phyloP scores from a whole-genome alignment of 2,329 filamentous ascomycete species.

The Bipolaris zeicola region DNA sequence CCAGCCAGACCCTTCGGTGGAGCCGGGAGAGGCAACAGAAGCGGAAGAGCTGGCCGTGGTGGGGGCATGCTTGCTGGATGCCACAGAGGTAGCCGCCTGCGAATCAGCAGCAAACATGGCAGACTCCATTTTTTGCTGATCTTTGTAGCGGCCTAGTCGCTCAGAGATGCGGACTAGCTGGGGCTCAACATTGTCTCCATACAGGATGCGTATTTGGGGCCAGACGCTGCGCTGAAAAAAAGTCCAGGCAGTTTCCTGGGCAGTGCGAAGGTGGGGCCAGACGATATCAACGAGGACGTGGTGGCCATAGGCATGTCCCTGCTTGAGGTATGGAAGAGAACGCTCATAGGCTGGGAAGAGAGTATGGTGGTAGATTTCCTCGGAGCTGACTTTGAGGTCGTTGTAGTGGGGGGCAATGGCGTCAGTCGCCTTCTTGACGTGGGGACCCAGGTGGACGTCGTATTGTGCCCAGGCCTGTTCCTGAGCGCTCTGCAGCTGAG shows the following conservation, averaged over 20 bases:
- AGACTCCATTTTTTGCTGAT: conserved; percentile 66
- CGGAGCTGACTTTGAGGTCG: conserved; percentile 64
- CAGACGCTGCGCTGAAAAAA: conserved; percentile 80
- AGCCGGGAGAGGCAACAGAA: conserved; percentile 25
- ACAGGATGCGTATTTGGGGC: conserved; percentile 80
- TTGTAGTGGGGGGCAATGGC: conserved; percentile 74
- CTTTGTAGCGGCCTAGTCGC: conserved; percentile 77
- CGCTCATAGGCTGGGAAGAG: conserved; percentile 76
- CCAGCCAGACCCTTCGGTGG: conserved; percentile 35
- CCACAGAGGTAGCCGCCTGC: conserved; percentile 24
- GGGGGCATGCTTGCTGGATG: conserved; percentile 26
- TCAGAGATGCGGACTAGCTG: conserved; percentile 92
- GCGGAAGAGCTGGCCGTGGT: conserved; percentile 30
- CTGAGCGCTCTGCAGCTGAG: conserved; percentile 72
- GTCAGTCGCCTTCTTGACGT: conserved; percentile 67
- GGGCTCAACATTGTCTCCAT: conserved; percentile 91
- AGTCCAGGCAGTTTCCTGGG: conserved; percentile 69
- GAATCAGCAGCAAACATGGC: conserved; percentile 61
- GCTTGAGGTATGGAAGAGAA: conserved; percentile 74
- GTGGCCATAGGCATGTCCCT: conserved; percentile 70
- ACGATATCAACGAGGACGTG: conserved; percentile 71
- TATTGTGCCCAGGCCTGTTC: conserved; percentile 69
- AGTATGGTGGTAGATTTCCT: conserved; percentile 72
- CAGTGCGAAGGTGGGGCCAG: conserved; percentile 73
- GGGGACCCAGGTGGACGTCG: conserved; percentile 71